A percentile compares a stretch with the other conserved stretches of the same genome.
Conservation (phyloP, 352 stramenopile genomes). For the Halophytophthora polymorphica region DNA sequence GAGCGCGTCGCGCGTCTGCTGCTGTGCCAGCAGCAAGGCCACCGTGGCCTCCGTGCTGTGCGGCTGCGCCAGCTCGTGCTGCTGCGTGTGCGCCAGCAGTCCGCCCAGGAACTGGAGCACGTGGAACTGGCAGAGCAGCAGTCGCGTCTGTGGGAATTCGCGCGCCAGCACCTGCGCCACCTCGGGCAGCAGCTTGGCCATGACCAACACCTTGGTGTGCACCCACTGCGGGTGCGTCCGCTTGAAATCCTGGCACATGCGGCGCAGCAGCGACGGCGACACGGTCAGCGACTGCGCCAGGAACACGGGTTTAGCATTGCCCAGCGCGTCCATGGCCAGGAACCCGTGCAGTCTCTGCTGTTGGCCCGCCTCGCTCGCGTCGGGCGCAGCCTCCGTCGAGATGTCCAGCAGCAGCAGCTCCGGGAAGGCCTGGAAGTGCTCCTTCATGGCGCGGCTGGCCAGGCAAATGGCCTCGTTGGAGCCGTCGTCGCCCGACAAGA, state of each 20-base stretch:
- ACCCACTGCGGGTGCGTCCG: constrained; percentile 62
- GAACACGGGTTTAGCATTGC: constrained; percentile 66
- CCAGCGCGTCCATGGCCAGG: constrained; percentile 65
- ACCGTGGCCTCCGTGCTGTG: neutral
- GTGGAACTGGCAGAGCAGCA: constrained; percentile 69
- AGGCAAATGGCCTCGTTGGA: constrained; percentile 74
- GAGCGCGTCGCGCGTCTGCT: constrained; percentile 43
- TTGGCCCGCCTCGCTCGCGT: constrained; percentile 10
- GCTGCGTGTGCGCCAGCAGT: constrained; percentile 20
- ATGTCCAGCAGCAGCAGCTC: constrained; percentile 58
- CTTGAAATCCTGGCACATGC: constrained; percentile 74
- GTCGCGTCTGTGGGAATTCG: constrained; percentile 54
- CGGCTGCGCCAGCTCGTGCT: constrained; percentile 15
- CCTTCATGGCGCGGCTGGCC: constrained; percentile 69
- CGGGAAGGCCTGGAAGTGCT: constrained; percentile 62
- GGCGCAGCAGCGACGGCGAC: constrained; percentile 43
- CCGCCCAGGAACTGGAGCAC: constrained; percentile 63
- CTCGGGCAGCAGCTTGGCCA: constrained; percentile 55
- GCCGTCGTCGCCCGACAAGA: constrained; percentile 63
- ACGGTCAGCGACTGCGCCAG: constrained; percentile 48
- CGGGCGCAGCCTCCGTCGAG: constrained; percentile 7
- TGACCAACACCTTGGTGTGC: constrained; percentile 61
- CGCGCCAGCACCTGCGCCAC: constrained; percentile 49
- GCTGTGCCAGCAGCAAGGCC: constrained; percentile 21
- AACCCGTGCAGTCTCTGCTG: constrained; percentile 57